These are phyloP conservation scores for Orbilia javanica DNA, from an alignment of 2,329 filamentous ascomycete genomes.

Conservation along the genomic window DNA sequence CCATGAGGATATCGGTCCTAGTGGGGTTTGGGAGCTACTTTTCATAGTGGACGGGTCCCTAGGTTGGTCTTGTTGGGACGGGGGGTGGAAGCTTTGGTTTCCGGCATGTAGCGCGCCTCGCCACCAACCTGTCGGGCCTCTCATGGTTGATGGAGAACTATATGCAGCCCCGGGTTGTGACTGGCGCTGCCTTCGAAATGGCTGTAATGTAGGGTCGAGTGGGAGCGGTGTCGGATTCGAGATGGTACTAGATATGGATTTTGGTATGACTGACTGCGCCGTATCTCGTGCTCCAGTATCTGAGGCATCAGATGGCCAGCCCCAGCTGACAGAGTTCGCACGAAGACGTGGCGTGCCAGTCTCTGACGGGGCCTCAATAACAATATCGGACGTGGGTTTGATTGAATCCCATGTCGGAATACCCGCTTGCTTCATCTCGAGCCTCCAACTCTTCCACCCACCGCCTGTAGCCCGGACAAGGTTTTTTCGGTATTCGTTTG, in stretches of 20 bases:
- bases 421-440: slow-evolving; percentile 45
- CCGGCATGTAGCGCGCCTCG: not conserved
- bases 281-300: not conserved
- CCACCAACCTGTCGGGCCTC: not conserved
- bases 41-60: not conserved
- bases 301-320: not conserved
- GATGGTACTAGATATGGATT: slow-evolving; percentile 15
- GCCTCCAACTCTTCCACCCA: slow-evolving; percentile 47
- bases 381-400: slow-evolving; percentile 19
- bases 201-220: slow-evolving; percentile 37
- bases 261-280: not conserved
- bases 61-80: not conserved
- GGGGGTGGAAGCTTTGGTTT: not conserved
- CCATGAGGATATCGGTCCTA: not conserved
- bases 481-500: slow-evolving; percentile 20
- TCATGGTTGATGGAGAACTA: not conserved
- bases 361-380: not conserved
- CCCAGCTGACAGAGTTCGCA: slow-evolving; percentile 19
- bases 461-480: slow-evolving; percentile 23
- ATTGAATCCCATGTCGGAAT: slow-evolving; percentile 41
- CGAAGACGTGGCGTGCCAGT: not conserved
- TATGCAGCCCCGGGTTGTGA: not conserved
- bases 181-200: not conserved
- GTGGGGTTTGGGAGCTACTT: not conserved
- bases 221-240: slow-evolving; percentile 46